Conservation (phyloP, 2,329 filamentous ascomycete genomes). For the Plenodomus tracheiphilus region DNA sequence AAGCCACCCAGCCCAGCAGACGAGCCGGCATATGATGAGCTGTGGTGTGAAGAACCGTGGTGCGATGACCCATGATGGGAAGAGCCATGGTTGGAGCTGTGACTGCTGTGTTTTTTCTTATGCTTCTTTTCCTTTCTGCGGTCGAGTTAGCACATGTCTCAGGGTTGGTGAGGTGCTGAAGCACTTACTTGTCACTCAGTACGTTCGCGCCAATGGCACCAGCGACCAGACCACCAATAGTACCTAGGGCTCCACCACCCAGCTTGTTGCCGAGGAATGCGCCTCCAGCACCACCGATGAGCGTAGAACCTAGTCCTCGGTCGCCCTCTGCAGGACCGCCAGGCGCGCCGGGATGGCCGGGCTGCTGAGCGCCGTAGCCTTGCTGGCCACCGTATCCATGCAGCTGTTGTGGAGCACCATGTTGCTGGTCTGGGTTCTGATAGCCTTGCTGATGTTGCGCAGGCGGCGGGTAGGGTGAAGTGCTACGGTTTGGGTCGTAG, state of each 20-base stretch:
- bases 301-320: slow-evolving; percentile 59
- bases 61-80: slow-evolving; percentile 28
- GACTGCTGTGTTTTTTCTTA: slow-evolving; percentile 37
- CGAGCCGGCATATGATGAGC: slow-evolving; percentile 34
- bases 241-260: slow-evolving; percentile 57
- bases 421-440: slow-evolving; percentile 23
- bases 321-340: slow-evolving; percentile 51
- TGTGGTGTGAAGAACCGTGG: slow-evolving; percentile 19
- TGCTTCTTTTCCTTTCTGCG: slow-evolving; percentile 39
- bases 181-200: slow-evolving; percentile 49
- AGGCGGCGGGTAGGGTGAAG: slow-evolving; percentile 40
- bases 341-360: slow-evolving; percentile 46
- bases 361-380: slow-evolving; percentile 35
- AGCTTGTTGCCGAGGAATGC: slow-evolving; percentile 59
- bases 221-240: slow-evolving; percentile 55
- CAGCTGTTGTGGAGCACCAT: slow-evolving; percentile 23
- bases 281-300: slow-evolving; percentile 59
- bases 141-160: neutral
- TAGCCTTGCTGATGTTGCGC: slow-evolving; percentile 29
- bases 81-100: slow-evolving; percentile 30
- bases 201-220: slow-evolving; percentile 61
- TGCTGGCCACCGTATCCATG: slow-evolving; percentile 14
- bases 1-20: slow-evolving; percentile 40
- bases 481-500: slow-evolving; percentile 41
- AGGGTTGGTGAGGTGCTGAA: neutral